Base-by-base conservation (phyloP, 305 asterid species). In the Caryopteris hybrid region DNA sequence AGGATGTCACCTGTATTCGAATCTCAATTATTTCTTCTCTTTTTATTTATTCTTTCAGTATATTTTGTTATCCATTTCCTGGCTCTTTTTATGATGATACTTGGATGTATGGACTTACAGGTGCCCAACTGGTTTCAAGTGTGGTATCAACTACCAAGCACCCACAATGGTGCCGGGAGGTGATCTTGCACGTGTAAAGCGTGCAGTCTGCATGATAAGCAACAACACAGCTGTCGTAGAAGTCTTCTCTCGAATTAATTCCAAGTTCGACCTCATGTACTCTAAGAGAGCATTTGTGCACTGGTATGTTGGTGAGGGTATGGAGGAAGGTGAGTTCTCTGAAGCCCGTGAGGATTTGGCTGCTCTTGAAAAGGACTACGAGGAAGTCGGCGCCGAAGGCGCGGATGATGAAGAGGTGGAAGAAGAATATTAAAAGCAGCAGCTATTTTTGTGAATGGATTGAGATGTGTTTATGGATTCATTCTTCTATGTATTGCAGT, bases 301-400 rank as follows among this genome's bases (percentile, higher is more conserved):
- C 74, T 81, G 84, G 86, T 81, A 81, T 5, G 81, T 81, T 1
- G 84, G 87, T 64, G 84, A 79, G 74, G 82, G 84, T 41, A 82
- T 79, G 84, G 84, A 82, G 79, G 84, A 82, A 45, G 82, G 82
- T 5, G 84, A 82, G 48, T 82, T 79, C 76, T 76, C 84, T 1
- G 86, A 82, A 62, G 82, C 84, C 18, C 80, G 79, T 39, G 86
- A 82, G 59, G 84, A 82, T 79, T 79, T 76, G 38, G 87, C 83
- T 66, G 82, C 82, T 39, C 81, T 78, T 16, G 81, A 78, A 58
- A 68, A 74, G 61, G 83, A 81, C 73, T 76, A 81, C 29, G 80
- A 81, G 75, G 82, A 77, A 72, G 83, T 79, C n/a, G 84, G 79
- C 38, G 76, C 75, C 2, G 80, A 78, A 72, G 81, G 74, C 8